A percentile compares a stretch with the other conserved stretches of the same genome.
Evolutionary conservation across 2,329 filamentous ascomycete genomes (phyloP).

Genomic region (Xylaria hypoxylon): DNA sequence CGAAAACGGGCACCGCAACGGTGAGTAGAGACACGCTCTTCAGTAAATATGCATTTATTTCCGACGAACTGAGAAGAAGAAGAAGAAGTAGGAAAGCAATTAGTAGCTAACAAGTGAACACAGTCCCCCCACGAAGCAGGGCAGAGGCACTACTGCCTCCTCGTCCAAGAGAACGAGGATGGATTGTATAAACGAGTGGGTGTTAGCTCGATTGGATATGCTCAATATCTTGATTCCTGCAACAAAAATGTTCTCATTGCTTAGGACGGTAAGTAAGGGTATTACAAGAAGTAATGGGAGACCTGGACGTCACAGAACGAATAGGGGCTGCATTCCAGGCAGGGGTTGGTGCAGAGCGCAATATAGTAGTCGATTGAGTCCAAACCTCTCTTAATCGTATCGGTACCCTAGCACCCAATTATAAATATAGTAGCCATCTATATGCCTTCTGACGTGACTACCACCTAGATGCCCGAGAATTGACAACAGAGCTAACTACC

Average conservation of each 20-base stretch:
- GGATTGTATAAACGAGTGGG: conserved; percentile 20
- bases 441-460: no score
- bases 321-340: no score
- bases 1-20: not conserved
- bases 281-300: no score
- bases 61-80: not conserved
- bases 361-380: no score
- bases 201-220: conserved; percentile 2
- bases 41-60: not conserved
- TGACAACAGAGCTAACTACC: no score
- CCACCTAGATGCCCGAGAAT: no score
- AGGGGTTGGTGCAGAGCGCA: no score
- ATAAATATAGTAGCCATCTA: no score
- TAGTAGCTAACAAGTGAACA: not conserved
- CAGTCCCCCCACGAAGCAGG: not conserved
- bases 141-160: conserved; percentile 1
- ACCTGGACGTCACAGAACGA: no score
- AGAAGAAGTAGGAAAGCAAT: not conserved
- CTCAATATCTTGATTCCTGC: conserved; percentile 3
- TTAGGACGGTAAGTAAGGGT: not conserved
- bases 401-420: no score
- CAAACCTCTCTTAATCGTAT: no score
- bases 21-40: conserved; percentile 3
- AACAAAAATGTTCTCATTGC: conserved; percentile 5
- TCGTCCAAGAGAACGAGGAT: not conserved